phyloP scores from a whole-genome alignment of 2,329 filamentous ascomycete genomes.

The Fusarium temperatum region DNA sequence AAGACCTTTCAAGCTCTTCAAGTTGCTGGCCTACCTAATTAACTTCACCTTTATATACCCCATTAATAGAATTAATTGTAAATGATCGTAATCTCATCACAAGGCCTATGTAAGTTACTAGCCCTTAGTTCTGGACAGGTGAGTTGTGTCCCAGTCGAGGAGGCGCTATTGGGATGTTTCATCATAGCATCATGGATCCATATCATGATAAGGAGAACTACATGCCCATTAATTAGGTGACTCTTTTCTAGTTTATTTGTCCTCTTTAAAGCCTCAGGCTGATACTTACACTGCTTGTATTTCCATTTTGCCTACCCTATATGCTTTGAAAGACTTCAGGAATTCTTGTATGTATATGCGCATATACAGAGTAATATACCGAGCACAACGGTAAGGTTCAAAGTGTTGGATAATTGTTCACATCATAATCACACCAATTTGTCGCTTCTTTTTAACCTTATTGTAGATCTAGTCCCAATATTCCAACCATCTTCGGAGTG shows the following conservation, averaged over 20 bases:
- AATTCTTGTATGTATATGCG: background rate
- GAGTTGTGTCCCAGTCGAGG: background rate
- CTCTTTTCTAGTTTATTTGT: background rate
- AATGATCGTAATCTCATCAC: background rate
- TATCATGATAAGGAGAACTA: background rate
- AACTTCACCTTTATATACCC: background rate
- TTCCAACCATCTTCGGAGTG: background rate
- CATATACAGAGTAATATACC: background rate
- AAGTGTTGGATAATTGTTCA: no score
- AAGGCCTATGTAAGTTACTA: background rate
- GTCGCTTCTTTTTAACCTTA: background rate
- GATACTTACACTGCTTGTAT: background rate
- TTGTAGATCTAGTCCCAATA: background rate
- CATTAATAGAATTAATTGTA: background rate
- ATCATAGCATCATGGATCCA: background rate
- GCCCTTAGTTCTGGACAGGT: background rate
- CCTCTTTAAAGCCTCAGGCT: background rate
- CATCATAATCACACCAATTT: background rate
- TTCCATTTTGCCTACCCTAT: background rate
- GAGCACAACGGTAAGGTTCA: no score
- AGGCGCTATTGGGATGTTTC: background rate
- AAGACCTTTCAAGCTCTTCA: background rate
- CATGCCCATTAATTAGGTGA: background rate
- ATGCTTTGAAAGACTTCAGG: background rate
- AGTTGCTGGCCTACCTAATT: background rate